A percentile compares a stretch with the other conserved stretches of the same genome.
Conservation (phyloP, 306 rosid genomes). For the Gynostemma pentaphyllum region DNA sequence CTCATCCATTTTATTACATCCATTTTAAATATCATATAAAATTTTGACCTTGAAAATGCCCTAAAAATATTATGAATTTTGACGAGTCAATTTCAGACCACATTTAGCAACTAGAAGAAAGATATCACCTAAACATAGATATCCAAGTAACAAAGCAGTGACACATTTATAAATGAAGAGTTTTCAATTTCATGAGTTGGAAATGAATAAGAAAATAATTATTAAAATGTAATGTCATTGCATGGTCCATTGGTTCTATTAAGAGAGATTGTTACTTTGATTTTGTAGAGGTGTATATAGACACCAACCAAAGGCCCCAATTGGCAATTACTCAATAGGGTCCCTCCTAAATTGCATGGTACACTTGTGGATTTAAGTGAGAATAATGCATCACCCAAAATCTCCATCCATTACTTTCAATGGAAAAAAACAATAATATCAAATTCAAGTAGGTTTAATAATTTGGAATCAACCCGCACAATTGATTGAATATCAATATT, state of each 20-base stretch:
- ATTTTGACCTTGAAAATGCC: no score
- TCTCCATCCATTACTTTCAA: no score
- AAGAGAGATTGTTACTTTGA: neutral
- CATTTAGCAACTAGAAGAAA: neutral
- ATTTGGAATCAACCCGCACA: no score
- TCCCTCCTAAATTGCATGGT: neutral
- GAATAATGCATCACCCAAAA: neutral
- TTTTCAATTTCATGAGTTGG: neutral
- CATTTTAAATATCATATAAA: no score
- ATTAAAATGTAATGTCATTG: conserved; percentile 1
- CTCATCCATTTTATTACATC: no score
- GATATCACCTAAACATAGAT: neutral
- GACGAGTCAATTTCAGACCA: no score
- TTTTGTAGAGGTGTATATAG: conserved; percentile 3
- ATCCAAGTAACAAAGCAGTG: conserved; percentile 4
- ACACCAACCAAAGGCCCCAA: neutral
- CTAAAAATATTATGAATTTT: no score
- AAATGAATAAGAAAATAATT: neutral
- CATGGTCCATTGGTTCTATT: conserved; percentile 7
- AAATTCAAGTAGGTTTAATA: no score
- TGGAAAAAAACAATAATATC: no score
- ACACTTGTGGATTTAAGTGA: neutral
- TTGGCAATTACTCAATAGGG: neutral
- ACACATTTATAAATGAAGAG: neutral
- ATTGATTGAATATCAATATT: no score